Evolutionary conservation across 2,329 filamentous ascomycete genomes (phyloP).

Genomic region (Exophiala sideris): DNA sequence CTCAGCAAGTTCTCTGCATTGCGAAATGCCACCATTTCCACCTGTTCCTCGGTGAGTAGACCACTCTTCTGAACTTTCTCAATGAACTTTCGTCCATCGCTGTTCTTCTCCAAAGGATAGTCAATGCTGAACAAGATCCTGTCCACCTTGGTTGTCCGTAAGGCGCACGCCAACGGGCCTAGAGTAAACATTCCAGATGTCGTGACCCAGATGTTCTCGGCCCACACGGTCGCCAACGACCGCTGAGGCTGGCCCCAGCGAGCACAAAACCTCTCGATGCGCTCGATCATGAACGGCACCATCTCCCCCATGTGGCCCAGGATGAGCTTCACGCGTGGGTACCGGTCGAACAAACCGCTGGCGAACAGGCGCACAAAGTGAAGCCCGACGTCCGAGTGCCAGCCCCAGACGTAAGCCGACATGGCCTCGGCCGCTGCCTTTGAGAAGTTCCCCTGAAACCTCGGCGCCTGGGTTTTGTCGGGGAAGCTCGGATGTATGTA

Average conservation of each 20-base stretch:
- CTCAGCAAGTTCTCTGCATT: slow-evolving; percentile 50
- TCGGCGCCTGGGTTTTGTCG: slow-evolving; percentile 28
- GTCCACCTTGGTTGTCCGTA: slow-evolving; percentile 37
- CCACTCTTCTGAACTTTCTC: slow-evolving; percentile 48
- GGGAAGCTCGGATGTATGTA: slow-evolving; percentile 51
- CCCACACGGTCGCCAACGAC: slow-evolving; percentile 20
- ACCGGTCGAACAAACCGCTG: slow-evolving; percentile 53
- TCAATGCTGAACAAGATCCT: slow-evolving; percentile 56
- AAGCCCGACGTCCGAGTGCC: slow-evolving; percentile 36
- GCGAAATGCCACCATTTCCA: slow-evolving; percentile 47
- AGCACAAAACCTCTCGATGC: neutral
- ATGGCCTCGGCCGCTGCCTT: neutral
- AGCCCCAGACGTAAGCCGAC: slow-evolving; percentile 30
- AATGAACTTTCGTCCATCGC: slow-evolving; percentile 48
- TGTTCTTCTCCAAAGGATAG: slow-evolving; percentile 53
- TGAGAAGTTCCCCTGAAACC: neutral
- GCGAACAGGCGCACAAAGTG: slow-evolving; percentile 46
- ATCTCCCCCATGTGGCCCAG: slow-evolving; percentile 53
- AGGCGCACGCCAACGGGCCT: slow-evolving; percentile 41
- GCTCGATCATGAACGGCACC: slow-evolving; percentile 51
- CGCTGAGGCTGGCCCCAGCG: slow-evolving; percentile 12
- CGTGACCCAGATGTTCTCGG: slow-evolving; percentile 54
- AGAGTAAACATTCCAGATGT: slow-evolving; percentile 52
- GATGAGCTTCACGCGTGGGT: slow-evolving; percentile 53
- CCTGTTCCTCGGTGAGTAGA: slow-evolving; percentile 47